Evolutionary conservation across 2,329 filamentous ascomycete species (phyloP), one percentile per base, ranked within the genome.

Genomic region (Exophiala dermatitidis): DNA sequence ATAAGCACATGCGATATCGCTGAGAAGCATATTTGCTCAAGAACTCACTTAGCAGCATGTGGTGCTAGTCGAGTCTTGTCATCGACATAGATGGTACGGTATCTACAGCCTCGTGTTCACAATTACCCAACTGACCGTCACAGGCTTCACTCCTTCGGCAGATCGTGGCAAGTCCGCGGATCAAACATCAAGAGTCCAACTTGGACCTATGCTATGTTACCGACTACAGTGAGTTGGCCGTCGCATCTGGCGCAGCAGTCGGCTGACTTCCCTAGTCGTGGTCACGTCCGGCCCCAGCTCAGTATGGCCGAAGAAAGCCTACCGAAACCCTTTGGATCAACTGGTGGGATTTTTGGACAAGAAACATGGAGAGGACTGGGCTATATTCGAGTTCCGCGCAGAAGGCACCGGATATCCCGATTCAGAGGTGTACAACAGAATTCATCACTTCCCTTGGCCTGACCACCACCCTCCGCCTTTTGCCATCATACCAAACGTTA

Each of bases 381-480:
- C 86, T 2, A 95, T 98, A 64, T 98, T 91, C 89, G 93, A 98
- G 72, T 98, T 98, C 64, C 84, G 93, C 43, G 93, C 90, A 34
- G 93, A 98, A 69, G 93, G 93, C 3, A 96, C 93, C 0, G 93
- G 93, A 1, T 98, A 98, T 65, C 90, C 90, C 0, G 93, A 98
- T 66, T 80, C 83, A 12, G 87, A 90, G 53, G 91, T 98, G 1
- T 89, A 95, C 67, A 79, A 82, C 33, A 80, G 90, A 2, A 84
- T 97, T 59, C 81, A 85, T 59, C 93, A 98, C 71, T 97, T 90
- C 65, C 93, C 93, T 0, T 98, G 88, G 83, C 93, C 93, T 0
- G 93, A 98, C 67, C 93, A 98, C 67, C 93, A 98, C 67, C 93
- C 93, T 2, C 93, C 93, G 48, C 93, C 93, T 0, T 98, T 98